Base-by-base conservation (phyloP, 495 filamentous ascomycete genomes). In the Aspergillus kassunensis region DNA sequence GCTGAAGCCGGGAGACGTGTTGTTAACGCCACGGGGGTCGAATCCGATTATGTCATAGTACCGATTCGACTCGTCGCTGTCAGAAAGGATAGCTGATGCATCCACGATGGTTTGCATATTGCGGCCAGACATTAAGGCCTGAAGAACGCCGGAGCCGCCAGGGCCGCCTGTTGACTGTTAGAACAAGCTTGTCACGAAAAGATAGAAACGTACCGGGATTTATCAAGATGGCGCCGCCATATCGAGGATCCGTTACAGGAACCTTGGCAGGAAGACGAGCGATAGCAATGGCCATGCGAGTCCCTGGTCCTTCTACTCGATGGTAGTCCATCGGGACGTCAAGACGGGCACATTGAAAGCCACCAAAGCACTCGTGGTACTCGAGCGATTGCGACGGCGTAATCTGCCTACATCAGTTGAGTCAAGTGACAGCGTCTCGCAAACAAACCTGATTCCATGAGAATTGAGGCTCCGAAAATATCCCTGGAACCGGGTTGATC, bases 261-360 rank as follows among this genome's bases (percentile, higher is more conserved):
- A 77, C 67, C 36, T 68, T 66, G 15, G 78, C 77, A 1, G 79
- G 78, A 11, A 74, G 60, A 24, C 77, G 74, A 40, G 77, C 61
- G 4, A 85, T 58, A 16, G 80, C 79, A 33, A 84, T 54, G 35
- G 75, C 71, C 41, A 78, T 68, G 27, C 61, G 67, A 19, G 69
- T 62, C 16, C 68, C 62, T 31, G 62, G 45, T 0, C 62, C 66
- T 44, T 74, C 65, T 0, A 63, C 59, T 6, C 69, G 61, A 36
- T 74, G 63, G 54, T 80, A 81, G 59, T 82, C 76, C 75, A 84
- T 78, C 4, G 81, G 80, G 7, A 84, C 74, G 29, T 76, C 72
- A 6, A 85, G 64, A 16, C 77, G 71, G 34, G 82, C 79, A 49
- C 82, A 84, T 56, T 72, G 69, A 51, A 79, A 70, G 9, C 62